These are phyloP conservation scores for Didymella exigua DNA, from an alignment of 2,329 filamentous ascomycete species.

Conservation along the genomic window DNA sequence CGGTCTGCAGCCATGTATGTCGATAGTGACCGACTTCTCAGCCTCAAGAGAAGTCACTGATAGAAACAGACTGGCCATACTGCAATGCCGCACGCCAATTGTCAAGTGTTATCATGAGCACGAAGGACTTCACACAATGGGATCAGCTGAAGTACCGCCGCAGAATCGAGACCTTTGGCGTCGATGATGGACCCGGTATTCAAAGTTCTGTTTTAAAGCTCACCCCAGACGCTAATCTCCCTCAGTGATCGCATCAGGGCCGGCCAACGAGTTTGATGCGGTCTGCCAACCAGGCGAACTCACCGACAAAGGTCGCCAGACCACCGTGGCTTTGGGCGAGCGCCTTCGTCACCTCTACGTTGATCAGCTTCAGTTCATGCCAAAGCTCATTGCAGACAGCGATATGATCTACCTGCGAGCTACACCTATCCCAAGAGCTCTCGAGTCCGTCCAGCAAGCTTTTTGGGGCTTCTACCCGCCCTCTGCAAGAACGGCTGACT, in stretches of 20 bases:
- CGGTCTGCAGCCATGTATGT: slow-evolving; percentile 43
- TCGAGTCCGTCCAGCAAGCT: slow-evolving; percentile 58
- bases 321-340: slow-evolving; percentile 56
- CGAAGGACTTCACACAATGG: slow-evolving; percentile 60
- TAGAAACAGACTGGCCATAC: slow-evolving; percentile 77
- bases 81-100: slow-evolving; percentile 78
- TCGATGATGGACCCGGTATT: slow-evolving; percentile 60
- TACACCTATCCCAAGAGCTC: slow-evolving; percentile 57
- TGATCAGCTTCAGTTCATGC: slow-evolving; percentile 57
- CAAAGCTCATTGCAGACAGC: slow-evolving; percentile 48
- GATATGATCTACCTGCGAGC: slow-evolving; percentile 55
- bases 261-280: slow-evolving; percentile 72
- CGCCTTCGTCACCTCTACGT: slow-evolving; percentile 57
- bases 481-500: slow-evolving; percentile 48
- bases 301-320: slow-evolving; percentile 57
- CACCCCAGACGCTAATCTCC: slow-evolving; percentile 6
- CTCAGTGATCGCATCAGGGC: slow-evolving; percentile 67
- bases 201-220: neutral
- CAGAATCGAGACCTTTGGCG: slow-evolving; percentile 81
- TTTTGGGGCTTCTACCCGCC: slow-evolving; percentile 57
- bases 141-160: slow-evolving; percentile 68
- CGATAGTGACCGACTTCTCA: neutral
- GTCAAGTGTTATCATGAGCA: slow-evolving; percentile 63
- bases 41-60: neutral
- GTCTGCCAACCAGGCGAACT: slow-evolving; percentile 66